A percentile compares a stretch with the other conserved stretches of the same genome.
phyloP scores from a whole-genome alignment of 2,329 filamentous ascomycete species.

The Keithomyces neogunnii region DNA sequence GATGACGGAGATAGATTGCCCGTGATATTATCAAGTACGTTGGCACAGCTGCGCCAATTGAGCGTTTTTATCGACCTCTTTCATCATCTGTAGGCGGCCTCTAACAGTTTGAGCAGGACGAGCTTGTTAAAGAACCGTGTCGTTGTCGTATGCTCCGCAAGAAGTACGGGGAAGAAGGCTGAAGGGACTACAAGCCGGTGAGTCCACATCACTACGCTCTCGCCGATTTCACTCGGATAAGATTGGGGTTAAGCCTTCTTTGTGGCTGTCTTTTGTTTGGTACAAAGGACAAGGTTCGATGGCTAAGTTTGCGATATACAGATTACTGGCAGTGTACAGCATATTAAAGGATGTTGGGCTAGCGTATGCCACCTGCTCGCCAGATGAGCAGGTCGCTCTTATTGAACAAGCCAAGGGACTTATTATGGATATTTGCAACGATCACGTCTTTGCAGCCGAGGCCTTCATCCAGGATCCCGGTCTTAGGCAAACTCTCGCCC shows the following conservation, averaged over 20 bases:
- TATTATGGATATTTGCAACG: constrained; percentile 71
- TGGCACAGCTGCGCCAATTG: neutral
- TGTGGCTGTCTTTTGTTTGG: neutral
- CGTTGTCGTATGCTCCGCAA: constrained; percentile 89
- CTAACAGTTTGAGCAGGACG: constrained; percentile 16
- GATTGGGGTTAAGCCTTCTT: neutral
- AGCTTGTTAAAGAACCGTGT: constrained; percentile 62
- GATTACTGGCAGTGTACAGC: constrained; percentile 51
- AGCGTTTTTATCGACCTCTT: neutral
- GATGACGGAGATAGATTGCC: constrained; percentile 25
- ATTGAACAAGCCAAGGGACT: constrained; percentile 61
- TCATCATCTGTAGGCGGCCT: neutral
- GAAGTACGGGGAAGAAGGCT: constrained; percentile 88
- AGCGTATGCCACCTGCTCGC: constrained; percentile 36
- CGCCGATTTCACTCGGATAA: neutral
- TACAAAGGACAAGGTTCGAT: neutral
- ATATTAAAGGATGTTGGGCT: constrained; percentile 46
- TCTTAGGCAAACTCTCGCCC: constrained; percentile 50
- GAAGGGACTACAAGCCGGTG: constrained; percentile 93
- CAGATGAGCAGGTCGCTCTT: constrained; percentile 43
- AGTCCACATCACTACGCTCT: constrained; percentile 28
- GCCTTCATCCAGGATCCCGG: constrained; percentile 48
- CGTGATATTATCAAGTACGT: constrained; percentile 34
- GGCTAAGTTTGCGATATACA: constrained; percentile 15
- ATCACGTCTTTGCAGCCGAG: constrained; percentile 69